Evolutionary conservation across 495 filamentous ascomycete species (phyloP).

Genomic region (Annulohypoxylon moriforme): DNA sequence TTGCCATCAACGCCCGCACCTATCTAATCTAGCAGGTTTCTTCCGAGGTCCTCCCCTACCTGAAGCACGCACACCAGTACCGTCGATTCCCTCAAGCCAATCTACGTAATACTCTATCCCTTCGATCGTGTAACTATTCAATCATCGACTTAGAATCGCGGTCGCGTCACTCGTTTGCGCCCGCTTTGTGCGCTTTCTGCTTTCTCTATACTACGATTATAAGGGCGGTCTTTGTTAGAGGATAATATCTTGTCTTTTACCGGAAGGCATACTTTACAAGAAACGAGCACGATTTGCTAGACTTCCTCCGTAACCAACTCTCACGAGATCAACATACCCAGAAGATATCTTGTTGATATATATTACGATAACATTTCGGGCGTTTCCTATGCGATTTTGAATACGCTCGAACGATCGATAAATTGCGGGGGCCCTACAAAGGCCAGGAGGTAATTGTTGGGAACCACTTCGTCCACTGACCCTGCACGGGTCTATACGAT

Average conservation of each 20-base stretch:
- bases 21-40: constrained; percentile 27
- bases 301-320: not conserved
- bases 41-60: constrained; percentile 2
- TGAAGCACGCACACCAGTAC: constrained; percentile 14
- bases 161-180: constrained; percentile 39
- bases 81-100: constrained; percentile 13
- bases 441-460: constrained; percentile 3
- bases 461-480: constrained; percentile 10
- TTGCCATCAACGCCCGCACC: not conserved
- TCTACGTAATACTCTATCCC: constrained; percentile 23
- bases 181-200: constrained; percentile 32
- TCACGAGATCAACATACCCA: not conserved
- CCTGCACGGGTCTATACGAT: constrained; percentile 26
- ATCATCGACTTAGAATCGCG: constrained; percentile 13
- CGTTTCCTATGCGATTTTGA: constrained; percentile 17
- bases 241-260: constrained; percentile 21
- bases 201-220: constrained; percentile 5
- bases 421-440: not conserved
- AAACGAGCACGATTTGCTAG: not conserved
- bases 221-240: constrained; percentile 29
- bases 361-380: constrained; percentile 10
- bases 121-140: constrained; percentile 30
- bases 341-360: constrained; percentile 5
- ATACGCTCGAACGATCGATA: constrained; percentile 9
- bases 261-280: constrained; percentile 6